These are phyloP conservation scores for Trichophyton mentagrophytes DNA, from an alignment of 2,329 filamentous ascomycete species.

Conservation along the genomic window DNA sequence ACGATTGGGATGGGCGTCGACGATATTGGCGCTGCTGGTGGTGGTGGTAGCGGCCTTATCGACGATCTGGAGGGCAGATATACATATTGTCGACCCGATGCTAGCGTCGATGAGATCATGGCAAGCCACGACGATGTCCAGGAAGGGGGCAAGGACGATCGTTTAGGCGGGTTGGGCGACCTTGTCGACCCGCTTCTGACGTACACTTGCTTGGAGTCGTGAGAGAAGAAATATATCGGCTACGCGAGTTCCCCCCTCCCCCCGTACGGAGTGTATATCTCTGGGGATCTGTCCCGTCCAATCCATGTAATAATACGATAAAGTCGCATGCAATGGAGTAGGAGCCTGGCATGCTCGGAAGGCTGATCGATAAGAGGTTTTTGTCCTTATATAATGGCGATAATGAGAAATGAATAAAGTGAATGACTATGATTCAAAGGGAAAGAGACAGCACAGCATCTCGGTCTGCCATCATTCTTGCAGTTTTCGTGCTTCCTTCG, in stretches of 20 bases:
- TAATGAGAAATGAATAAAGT: not conserved
- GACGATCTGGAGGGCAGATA: slow-evolving; percentile 5
- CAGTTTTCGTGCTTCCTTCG: not conserved
- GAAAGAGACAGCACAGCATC: not conserved
- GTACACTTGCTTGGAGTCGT: slow-evolving; percentile 13
- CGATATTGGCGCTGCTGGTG: not conserved
- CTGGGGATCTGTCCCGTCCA: not conserved
- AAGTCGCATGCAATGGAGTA: not conserved
- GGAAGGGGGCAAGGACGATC: not conserved
- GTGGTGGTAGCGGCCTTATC: not conserved
- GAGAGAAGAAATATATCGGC: not conserved
- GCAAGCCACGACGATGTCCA: not conserved
- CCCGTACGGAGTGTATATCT: not conserved
- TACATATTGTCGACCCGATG: not conserved
- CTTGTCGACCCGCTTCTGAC: slow-evolving; percentile 25
- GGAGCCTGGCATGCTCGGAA: too few species aligned
- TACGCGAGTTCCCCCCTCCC: too few species aligned
- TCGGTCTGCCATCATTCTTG: not conserved
- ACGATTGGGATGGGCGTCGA: not conserved
- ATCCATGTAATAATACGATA: not conserved
- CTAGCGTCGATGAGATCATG: slow-evolving; percentile 1
- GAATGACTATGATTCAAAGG: not conserved
- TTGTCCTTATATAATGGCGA: not conserved
- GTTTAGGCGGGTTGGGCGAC: slow-evolving; percentile 12
- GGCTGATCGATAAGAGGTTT: too few species aligned